Evolutionary conservation across 1,284 basidiomycete genomes (phyloP), one percentile per base, ranked within the genome.

Genomic region (Tilletia caries): DNA sequence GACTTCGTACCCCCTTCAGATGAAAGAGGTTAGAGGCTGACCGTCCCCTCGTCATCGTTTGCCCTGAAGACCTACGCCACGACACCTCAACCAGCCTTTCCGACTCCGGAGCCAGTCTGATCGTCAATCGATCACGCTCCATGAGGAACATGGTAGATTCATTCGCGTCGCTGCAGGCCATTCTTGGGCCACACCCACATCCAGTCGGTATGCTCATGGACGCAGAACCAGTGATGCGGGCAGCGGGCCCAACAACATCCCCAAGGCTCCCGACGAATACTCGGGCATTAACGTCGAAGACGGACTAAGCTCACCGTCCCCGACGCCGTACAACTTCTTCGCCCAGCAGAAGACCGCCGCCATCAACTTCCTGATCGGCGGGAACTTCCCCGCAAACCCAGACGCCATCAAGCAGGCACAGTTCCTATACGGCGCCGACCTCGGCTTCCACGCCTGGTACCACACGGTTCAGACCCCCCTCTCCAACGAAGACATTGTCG

Each of bases 161-260:
- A n/a, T n/a, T n/a, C n/a, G n/a, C n/a, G n/a, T n/a, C n/a, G n/a
- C n/a, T n/a, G n/a, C n/a, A n/a, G n/a, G n/a, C n/a, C n/a, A n/a
- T n/a, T n/a, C n/a, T n/a, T n/a, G n/a, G n/a, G n/a, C n/a, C n/a
- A n/a, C 50, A 67, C 37, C 37, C 69, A 71, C 43, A 64, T 67
- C 44, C 68, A 72, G 20, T 54, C 60, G 52, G 37, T 25, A 10
- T 66, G 48, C 43, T 46, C 58, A 44, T 37, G 48, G 48, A 52
- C 32, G n/a, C 48, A 41, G 62, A n/a, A 18, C 23, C 34, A 29
- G 76, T 92, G 91, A 82, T 79, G 84, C 60, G 87, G 85, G 67
- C 73, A n/a, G 84, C 60, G 87, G 85, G 67, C 73, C 85, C 2
- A 88, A 84, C n/a, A 89, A 91, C 75, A 78, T 91, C 66, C 91